Base-by-base conservation (phyloP, 139 green algal species). In the Chlorella vulgaris region DNA sequence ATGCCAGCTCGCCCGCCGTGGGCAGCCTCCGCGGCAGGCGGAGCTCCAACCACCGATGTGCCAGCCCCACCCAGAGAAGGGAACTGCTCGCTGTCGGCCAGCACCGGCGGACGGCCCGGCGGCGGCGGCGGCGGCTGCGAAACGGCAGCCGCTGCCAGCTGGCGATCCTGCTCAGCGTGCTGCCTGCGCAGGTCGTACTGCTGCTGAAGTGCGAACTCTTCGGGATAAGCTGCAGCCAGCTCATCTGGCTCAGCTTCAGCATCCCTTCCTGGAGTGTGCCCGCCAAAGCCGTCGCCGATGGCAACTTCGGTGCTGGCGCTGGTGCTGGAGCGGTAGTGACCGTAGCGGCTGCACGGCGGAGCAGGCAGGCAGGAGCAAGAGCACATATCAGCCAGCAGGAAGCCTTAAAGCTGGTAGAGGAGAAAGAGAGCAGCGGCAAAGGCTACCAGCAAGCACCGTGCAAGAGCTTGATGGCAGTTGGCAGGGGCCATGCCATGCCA, bases 161-260 rank as follows among this genome's bases (percentile, higher is more conserved):
- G 0, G 24, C 38, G 68, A 26, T 7, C 68, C 1, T 13, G 43
- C 69, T 60, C 42, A 26, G 4, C 13, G 42, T 62, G 40, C 42
- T 42, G 69, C 31, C 29, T n/a, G 7, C 38, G 61, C 61, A 40
- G 26, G 21, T 71, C 70, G 70, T 78, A 31, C 50, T 78, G 70
- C 33, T 31, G 47, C 50, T 78, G 70, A 19, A 61, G 42, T 0
- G 47, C 47, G 21, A 50, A 50, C 6, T 55, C 70, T 24, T 78
- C 50, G 0, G 68, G 36, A 6, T 36, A 47, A 4, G 26, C 39
- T 5, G 68, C 40, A 1, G 40, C 68, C 68, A 75, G 26, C 28
- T 33, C 68, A 26, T 35, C 39, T n/a, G 26, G 28, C 24, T 4
- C 13, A 19, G 29, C 63, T 33, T n/a, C 31, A 58, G 47, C 29